Evolutionary conservation across 2,329 filamentous ascomycete genomes (phyloP), one percentile per base, ranked within the genome.

Genomic region (Fusarium sp.): DNA sequence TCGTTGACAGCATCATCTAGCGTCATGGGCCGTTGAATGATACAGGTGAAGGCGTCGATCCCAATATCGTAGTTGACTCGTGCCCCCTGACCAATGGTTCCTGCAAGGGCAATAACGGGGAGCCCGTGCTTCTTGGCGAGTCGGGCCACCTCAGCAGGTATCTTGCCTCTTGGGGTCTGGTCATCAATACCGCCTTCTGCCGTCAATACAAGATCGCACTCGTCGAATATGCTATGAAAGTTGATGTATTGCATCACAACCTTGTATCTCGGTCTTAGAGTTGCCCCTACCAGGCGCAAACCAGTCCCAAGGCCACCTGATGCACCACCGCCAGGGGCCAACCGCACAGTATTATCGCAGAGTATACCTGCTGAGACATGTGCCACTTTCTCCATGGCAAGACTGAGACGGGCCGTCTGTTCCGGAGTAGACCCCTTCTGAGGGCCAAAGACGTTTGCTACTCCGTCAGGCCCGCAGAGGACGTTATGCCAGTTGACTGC

Each of bases 401-500:
- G 44, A 2, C 76, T 77, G 5, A 84, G 76, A 1, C 72, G 56
- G 26, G 80, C 74, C 2, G 80, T 78, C 61, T 83, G 78, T 7
- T 71, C 69, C 2, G 72, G 65, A 0, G 75, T 79, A 3, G 82
- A 80, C 2, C 82, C 82, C 55, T 84, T 85, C 60, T 85, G 82
- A 0, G 79, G 79, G 2, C 81, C 81, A 54, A 82, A 84, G 1
- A 84, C 76, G 36, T 78, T 74, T 25, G 82, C 81, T 2, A 84
- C 82, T 1, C 82, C 81, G 4, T 75, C 72, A 6, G 76, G 73
- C 3, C 82, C 82, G 43, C 81, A 83, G 1, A 84, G 75, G 1
- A 83, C 73, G 41, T 84, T 84, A 47, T 81, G 76, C 75, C 79
- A 80, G 66, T 84, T 85, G 56, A 81, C 82, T 0, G 80, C 79